Evolutionary conservation across 208 protist genomes (phyloP).

Genomic region (Trypanosoma platydactyli): DNA sequence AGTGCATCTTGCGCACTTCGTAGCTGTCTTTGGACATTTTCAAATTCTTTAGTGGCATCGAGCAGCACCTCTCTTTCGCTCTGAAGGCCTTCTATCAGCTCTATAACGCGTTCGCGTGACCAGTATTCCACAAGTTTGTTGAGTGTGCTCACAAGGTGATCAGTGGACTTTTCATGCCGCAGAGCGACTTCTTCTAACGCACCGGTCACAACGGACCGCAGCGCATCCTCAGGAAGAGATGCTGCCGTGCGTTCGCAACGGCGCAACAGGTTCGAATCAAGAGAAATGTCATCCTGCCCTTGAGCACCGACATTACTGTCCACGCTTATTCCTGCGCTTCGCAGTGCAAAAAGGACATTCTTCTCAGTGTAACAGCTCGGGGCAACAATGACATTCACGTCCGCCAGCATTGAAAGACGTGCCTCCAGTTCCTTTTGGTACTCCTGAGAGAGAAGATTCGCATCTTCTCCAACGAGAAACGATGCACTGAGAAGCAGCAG

Average conservation of each 20-base stretch:
- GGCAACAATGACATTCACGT: slow-evolving; percentile 20
- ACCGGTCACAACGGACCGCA: slow-evolving; percentile 55
- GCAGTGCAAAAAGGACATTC: slow-evolving; percentile 29
- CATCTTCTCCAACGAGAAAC: slow-evolving; percentile 30
- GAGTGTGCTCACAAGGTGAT: slow-evolving; percentile 58
- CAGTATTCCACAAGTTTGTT: slow-evolving; percentile 57
- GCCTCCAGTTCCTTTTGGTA: slow-evolving; percentile 26
- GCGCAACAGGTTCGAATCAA: not conserved
- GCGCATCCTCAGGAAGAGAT: slow-evolving; percentile 16
- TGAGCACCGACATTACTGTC: not conserved
- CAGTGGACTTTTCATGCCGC: slow-evolving; percentile 64
- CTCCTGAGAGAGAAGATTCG: slow-evolving; percentile 22
- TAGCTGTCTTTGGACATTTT: slow-evolving; percentile 23
- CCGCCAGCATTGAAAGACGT: slow-evolving; percentile 5
- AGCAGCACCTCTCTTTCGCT: slow-evolving; percentile 40
- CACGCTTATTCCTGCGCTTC: slow-evolving; percentile 1
- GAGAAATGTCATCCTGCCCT: not conserved
- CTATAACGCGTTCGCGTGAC: slow-evolving; percentile 57
- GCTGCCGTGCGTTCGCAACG: not conserved
- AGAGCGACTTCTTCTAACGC: slow-evolving; percentile 61
- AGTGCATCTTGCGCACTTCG: slow-evolving; percentile 2
- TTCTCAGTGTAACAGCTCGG: slow-evolving; percentile 28
- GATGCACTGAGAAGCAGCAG: slow-evolving; percentile 27
- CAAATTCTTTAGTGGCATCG: slow-evolving; percentile 41
- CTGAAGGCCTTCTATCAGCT: slow-evolving; percentile 49